Percentiles rank a stretch among this genome's conserved stretches.
These are phyloP conservation scores for Cymbopogon flexuosus DNA, from an alignment of 202 grass and related monocot species.

Conservation along the genomic window DNA sequence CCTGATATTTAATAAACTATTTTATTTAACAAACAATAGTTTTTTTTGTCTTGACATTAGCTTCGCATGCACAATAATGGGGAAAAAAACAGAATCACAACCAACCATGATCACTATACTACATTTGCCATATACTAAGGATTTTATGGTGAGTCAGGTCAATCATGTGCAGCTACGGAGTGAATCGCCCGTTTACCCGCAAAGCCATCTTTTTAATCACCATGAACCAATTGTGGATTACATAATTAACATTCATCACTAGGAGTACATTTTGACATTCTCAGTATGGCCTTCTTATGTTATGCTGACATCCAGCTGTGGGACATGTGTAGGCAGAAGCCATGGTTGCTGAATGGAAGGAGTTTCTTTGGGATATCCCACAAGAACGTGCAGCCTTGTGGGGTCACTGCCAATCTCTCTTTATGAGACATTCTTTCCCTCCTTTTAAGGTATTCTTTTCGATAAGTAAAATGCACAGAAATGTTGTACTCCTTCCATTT, in stretches of 20 bases:
- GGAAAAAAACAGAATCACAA: background rate
- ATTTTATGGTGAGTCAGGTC: background rate
- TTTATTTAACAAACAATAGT: background rate
- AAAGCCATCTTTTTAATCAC: background rate
- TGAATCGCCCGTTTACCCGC: background rate
- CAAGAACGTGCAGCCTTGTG: constrained; percentile 94
- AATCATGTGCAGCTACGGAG: background rate
- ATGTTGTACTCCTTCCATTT: background rate
- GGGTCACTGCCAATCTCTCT: constrained; percentile 91
- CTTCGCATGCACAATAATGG: background rate
- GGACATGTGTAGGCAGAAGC: constrained; percentile 71
- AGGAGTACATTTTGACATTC: background rate
- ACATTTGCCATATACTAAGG: background rate
- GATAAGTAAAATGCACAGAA: constrained; percentile 13
- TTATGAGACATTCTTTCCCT: constrained; percentile 77
- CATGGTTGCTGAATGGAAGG: constrained; percentile 97
- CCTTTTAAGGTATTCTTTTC: constrained; percentile 53
- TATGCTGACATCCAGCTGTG: constrained; percentile 15
- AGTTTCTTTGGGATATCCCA: constrained; percentile 97
- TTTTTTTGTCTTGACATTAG: background rate
- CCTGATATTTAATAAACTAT: background rate
- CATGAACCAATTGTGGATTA: background rate
- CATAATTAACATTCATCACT: background rate
- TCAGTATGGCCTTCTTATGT: constrained; percentile 15
- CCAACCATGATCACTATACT: background rate